Conservation (phyloP, 352 stramenopile species). For the Globisporangium yorkense region DNA sequence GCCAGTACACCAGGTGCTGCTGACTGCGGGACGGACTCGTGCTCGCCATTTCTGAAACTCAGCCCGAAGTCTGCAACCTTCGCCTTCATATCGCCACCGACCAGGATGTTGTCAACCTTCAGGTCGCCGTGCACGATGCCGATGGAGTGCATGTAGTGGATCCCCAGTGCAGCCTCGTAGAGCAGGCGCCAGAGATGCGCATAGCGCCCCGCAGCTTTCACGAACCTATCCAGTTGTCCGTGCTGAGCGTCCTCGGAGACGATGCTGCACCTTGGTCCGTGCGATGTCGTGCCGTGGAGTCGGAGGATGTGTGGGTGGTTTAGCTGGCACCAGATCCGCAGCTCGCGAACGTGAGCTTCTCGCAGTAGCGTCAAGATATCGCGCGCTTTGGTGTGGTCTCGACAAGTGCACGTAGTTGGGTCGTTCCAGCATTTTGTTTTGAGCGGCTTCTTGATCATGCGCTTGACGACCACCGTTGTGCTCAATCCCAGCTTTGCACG, state of each 20-base stretch:
- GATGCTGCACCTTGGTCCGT: background rate
- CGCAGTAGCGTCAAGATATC: background rate
- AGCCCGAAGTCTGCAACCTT: constrained; percentile 78
- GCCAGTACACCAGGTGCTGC: background rate
- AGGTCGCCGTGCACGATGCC: constrained; percentile 46
- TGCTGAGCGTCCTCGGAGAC: background rate
- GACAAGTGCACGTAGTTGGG: background rate
- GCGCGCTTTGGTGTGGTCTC: background rate
- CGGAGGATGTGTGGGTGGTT: constrained; percentile 8
- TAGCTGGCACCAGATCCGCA: constrained; percentile 1
- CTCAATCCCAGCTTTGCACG: background rate
- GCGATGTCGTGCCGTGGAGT: background rate
- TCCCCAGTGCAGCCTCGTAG: constrained; percentile 21
- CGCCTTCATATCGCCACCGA: constrained; percentile 36
- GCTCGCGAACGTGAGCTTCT: background rate
- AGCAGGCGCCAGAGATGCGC: constrained; percentile 18
- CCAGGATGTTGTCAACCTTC: constrained; percentile 59
- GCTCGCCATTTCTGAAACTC: background rate
- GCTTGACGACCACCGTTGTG: background rate
- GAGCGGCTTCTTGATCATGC: background rate
- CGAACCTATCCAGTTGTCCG: background rate
- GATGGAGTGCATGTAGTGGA: constrained; percentile 61
- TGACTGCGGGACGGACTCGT: background rate
- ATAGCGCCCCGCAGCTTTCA: background rate
- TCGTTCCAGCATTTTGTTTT: background rate